Percentiles rank a stretch among this genome's conserved stretches.
These are phyloP conservation scores for Monilinia aucupariae DNA, from an alignment of 2,329 filamentous ascomycete species.

Conservation along the genomic window DNA sequence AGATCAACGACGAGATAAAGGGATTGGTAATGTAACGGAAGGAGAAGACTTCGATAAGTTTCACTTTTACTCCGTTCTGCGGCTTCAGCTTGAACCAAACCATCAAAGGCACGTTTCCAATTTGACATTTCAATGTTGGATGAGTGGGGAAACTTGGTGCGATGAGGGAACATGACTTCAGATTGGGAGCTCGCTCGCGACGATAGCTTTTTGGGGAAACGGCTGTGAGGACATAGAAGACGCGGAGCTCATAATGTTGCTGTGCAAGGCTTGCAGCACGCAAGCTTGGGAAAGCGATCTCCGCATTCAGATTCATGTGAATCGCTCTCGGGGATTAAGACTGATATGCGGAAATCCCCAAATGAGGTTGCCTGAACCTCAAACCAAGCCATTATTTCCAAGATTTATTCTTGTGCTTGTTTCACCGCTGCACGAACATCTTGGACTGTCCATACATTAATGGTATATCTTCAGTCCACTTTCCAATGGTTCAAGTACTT, in stretches of 20 bases:
- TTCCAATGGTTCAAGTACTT: conserved; percentile 20
- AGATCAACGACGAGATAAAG: conserved; percentile 7
- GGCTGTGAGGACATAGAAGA: conserved; percentile 21
- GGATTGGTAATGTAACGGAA: neutral
- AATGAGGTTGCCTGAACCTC: conserved; percentile 24
- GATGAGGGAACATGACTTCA: conserved; percentile 3
- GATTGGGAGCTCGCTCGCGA: neutral
- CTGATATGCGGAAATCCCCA: conserved; percentile 18
- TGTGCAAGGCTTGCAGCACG: conserved; percentile 14
- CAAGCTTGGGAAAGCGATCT: conserved; percentile 4
- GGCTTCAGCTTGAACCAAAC: neutral
- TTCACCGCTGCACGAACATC: conserved; percentile 6
- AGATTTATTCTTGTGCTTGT: conserved; percentile 8
- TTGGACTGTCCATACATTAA: conserved; percentile 17
- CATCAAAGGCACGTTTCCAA: conserved; percentile 12
- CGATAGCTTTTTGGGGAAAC: conserved; percentile 5
- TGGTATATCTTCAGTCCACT: conserved; percentile 21
- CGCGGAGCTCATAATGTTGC: conserved; percentile 18
- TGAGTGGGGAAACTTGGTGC: conserved; percentile 14
- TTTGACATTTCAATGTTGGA: conserved; percentile 1
- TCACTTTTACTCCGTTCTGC: neutral
- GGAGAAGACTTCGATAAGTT: conserved; percentile 8
- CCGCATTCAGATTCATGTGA: neutral
- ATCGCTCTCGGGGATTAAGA: conserved; percentile 3
- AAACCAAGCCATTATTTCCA: conserved; percentile 16